Evolutionary conservation across 768 basidiomycete species (phyloP), one percentile per base, ranked within the genome.

Genomic region (Termitomyces sp.): DNA sequence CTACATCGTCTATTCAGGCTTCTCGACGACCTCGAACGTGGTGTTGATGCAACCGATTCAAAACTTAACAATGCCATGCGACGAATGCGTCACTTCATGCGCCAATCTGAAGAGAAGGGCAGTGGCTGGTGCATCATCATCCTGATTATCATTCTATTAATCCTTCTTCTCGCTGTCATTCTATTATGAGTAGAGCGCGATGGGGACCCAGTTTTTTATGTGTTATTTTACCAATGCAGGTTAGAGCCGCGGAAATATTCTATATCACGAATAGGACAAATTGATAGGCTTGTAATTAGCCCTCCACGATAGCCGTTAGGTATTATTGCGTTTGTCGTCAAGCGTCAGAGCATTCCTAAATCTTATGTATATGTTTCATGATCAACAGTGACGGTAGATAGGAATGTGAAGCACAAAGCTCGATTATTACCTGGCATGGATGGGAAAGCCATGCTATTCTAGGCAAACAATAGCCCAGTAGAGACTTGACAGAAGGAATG

Each of bases 41-140:
- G 82, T 43, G 88, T 92, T 1, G 90, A 90, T 62, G 67, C 66
- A 22, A 83, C 90, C 24, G 84, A 89, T 58, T 74, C 71, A 21
- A 85, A 85, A 58, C 76, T 95, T 11, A 74, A 67, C 37, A 77
- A 71, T 53, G 88, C 88, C 17, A 85, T 87, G 79, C 77, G 71
- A 44, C 77, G 77, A 58, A 79, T 95, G 80, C 78, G 83, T 47
- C 86, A 85, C 56, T 93, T 98, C 67, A 77, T 96, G 44, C 80
- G 88, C 38, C 81, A 95, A 41, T 91, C 91, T 0, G 93, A 96
- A 75, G 94, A 93, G 67, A 89, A 85, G 41, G 88, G 88, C 58
- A 93, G 90, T 35, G 89, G 90, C 32, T 97, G 90, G 87, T 93
- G 91, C 66, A 88, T 98, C 52, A 77, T 85, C 32, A 83, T 95